Percentiles rank a stretch among this genome's conserved stretches.
These are phyloP conservation scores for Cladosporium austrohemisphaericum DNA, from an alignment of 2,329 filamentous ascomycete genomes.

Conservation along the genomic window DNA sequence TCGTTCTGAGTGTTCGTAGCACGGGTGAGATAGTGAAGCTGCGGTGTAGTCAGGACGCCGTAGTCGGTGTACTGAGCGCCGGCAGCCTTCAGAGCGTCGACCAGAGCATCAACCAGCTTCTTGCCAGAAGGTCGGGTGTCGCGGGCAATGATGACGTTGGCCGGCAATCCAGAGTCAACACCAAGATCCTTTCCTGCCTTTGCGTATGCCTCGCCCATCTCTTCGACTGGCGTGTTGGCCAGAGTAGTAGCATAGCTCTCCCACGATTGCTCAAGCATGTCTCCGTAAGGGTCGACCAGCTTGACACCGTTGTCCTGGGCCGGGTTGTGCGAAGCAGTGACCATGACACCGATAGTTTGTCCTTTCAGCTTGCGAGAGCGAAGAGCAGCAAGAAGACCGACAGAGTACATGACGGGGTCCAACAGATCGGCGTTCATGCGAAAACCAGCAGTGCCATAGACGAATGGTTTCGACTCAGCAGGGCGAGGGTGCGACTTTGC, in stretches of 20 bases:
- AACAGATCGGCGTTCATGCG: constrained; percentile 75
- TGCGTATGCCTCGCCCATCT: constrained; percentile 72
- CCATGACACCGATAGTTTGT: constrained; percentile 93
- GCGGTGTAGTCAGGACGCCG: constrained; percentile 92
- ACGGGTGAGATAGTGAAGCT: constrained; percentile 92
- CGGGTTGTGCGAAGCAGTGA: constrained; percentile 90
- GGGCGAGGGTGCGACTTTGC: constrained; percentile 34
- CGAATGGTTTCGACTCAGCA: constrained; percentile 41
- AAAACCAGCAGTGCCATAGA: constrained; percentile 62
- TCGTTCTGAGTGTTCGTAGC: constrained; percentile 91
- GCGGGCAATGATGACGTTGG: constrained; percentile 81
- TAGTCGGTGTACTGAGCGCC: constrained; percentile 74
- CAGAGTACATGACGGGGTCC: constrained; percentile 87
- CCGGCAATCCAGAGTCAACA: constrained; percentile 62
- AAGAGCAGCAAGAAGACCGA: constrained; percentile 82
- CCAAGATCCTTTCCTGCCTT: constrained; percentile 71
- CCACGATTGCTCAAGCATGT: constrained; percentile 95
- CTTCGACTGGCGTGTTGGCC: constrained; percentile 78
- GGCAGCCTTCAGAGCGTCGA: constrained; percentile 73
- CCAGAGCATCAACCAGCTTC: constrained; percentile 72
- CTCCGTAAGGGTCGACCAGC: constrained; percentile 94
- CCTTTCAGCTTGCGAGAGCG: constrained; percentile 86
- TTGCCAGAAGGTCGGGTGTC: constrained; percentile 93
- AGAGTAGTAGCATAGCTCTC: constrained; percentile 83
- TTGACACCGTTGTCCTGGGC: constrained; percentile 89